Percentiles rank a stretch among this genome's conserved stretches.
phyloP scores from a whole-genome alignment of 2,329 filamentous ascomycete species.

The Verticillium nubilum region DNA sequence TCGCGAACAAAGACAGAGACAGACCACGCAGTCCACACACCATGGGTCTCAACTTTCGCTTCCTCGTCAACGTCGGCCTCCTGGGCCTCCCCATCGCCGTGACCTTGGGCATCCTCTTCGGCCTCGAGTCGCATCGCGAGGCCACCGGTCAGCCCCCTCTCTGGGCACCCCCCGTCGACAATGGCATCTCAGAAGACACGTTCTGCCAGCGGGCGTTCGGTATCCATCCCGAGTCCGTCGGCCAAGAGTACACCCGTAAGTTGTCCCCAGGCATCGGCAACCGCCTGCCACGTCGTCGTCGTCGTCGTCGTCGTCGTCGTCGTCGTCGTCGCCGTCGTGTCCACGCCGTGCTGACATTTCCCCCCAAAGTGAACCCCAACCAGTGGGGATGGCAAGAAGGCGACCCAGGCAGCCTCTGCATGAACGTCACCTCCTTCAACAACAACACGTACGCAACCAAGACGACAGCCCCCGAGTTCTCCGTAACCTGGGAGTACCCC shows the following conservation, averaged over 20 bases:
- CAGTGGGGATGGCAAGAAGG: slow-evolving; percentile 43
- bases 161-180: slow-evolving; percentile 30
- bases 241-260: slow-evolving; percentile 42
- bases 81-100: slow-evolving; percentile 43
- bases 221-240: slow-evolving; percentile 36
- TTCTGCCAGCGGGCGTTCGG: slow-evolving; percentile 40
- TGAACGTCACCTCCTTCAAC: slow-evolving; percentile 45
- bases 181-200: slow-evolving; percentile 24
- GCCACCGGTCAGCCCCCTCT: slow-evolving; percentile 37
- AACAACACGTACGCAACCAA: slow-evolving; percentile 44
- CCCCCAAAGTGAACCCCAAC: slow-evolving; percentile 44
- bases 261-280: slow-evolving; percentile 6
- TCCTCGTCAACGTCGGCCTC: slow-evolving; percentile 44
- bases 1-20: neutral
- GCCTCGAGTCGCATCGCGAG: slow-evolving; percentile 37
- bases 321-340: no score
- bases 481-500: slow-evolving; percentile 47
- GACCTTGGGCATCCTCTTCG: slow-evolving; percentile 43
- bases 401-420: slow-evolving; percentile 36
- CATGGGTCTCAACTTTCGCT: slow-evolving; percentile 32
- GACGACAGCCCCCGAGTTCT: slow-evolving; percentile 40
- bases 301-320: no score
- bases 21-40: slow-evolving; percentile 5
- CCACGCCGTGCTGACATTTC: neutral
- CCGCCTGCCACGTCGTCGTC: neutral